These are phyloP conservation scores for Collybia nuda DNA, from an alignment of 768 basidiomycete species.

Conservation along the genomic window DNA sequence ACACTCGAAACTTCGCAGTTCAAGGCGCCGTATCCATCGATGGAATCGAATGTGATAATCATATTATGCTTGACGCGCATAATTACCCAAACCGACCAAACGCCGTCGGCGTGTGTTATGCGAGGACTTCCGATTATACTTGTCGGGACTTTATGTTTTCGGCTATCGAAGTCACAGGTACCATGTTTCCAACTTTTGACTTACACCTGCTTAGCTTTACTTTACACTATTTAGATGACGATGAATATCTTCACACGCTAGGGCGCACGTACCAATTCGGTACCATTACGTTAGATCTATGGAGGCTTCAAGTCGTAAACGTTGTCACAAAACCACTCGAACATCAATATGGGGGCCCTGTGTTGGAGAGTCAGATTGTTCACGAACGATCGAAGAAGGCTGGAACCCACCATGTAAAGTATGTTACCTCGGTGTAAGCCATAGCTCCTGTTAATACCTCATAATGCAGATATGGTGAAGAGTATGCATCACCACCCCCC, in stretches of 20 bases:
- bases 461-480: slow-evolving; percentile 24
- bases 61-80: slow-evolving; percentile 18
- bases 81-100: slow-evolving; percentile 2
- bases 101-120: slow-evolving; percentile 17
- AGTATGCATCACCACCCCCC: slow-evolving; percentile 24
- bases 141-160: slow-evolving; percentile 29
- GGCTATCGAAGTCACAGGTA: slow-evolving; percentile 23
- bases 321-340: slow-evolving; percentile 21
- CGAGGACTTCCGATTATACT: slow-evolving; percentile 27
- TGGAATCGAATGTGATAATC: slow-evolving; percentile 20
- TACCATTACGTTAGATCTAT: slow-evolving; percentile 29
- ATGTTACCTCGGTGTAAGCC: background rate
- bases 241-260: slow-evolving; percentile 12
- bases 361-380: slow-evolving; percentile 25
- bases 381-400: slow-evolving; percentile 34
- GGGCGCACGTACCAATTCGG: slow-evolving; percentile 20
- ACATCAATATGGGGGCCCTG: slow-evolving; percentile 20
- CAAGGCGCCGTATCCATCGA: slow-evolving; percentile 20
- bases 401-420: slow-evolving; percentile 32
- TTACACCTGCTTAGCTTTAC: background rate
- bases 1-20: slow-evolving; percentile 11
- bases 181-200: background rate
- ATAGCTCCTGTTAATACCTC: background rate
- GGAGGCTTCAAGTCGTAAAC: slow-evolving; percentile 22
- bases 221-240: slow-evolving; percentile 4